phyloP scores from a whole-genome alignment of 768 basidiomycete genomes.

The Tubosaeta brunneosetosa region DNA sequence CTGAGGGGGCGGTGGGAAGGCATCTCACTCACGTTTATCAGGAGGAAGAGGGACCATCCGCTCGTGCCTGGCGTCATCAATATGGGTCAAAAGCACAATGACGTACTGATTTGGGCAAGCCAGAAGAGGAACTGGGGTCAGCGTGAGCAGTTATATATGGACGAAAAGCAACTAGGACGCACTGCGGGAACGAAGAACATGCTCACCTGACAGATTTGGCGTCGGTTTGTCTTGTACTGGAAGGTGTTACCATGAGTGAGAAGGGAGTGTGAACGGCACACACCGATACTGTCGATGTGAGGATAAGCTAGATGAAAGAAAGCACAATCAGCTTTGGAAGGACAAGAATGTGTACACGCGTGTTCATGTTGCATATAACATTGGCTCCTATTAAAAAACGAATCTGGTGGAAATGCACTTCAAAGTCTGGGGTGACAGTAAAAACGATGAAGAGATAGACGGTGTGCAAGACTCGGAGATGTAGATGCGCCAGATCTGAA shows the following conservation, averaged over 20 bases:
- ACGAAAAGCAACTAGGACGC: neutral
- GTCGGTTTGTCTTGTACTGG: constrained; percentile 20
- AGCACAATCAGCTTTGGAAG: neutral
- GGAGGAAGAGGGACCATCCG: neutral
- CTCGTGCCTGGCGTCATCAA: constrained; percentile 6
- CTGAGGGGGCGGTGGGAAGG: neutral
- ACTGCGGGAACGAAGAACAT: constrained; percentile 17
- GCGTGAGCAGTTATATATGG: neutral
- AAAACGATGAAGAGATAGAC: constrained; percentile 8
- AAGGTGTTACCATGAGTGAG: neutral
- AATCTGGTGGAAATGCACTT: neutral
- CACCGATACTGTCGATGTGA: constrained; percentile 16
- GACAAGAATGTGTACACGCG: constrained; percentile 60
- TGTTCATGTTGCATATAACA: constrained; percentile 11
- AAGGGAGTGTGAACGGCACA: neutral
- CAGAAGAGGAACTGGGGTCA: constrained; percentile 13
- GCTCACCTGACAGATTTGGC: constrained; percentile 16
- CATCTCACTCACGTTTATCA: neutral
- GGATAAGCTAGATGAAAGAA: constrained; percentile 8
- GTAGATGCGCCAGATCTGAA: constrained; percentile 24
- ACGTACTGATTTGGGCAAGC: constrained; percentile 17
- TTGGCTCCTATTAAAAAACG: neutral
- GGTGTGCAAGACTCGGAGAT: constrained; percentile 4
- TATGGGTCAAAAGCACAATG: neutral
- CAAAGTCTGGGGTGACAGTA: neutral